Evolutionary conservation across 169 alveolate species (phyloP).

Genomic region (Ichthyophthirius multifiliis): DNA sequence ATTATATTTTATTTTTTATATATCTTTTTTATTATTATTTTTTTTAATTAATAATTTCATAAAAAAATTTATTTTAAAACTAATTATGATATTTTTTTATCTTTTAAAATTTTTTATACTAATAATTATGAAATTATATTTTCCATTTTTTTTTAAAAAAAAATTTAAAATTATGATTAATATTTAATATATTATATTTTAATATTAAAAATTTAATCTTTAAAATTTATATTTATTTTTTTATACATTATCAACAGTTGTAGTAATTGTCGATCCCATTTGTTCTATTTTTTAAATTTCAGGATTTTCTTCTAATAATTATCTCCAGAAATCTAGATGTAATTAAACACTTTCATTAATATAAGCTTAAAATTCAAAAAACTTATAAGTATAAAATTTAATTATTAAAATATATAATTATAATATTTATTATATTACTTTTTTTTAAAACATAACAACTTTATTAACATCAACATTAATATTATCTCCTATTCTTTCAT

Average conservation of each 20-base stretch:
- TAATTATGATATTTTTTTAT: too few species aligned
- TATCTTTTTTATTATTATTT: too few species aligned
- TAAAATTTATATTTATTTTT: too few species aligned
- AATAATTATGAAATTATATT: too few species aligned
- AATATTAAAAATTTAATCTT: too few species aligned
- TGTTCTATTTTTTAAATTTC: conserved; percentile 25
- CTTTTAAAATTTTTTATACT: too few species aligned
- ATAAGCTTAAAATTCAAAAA: conserved; percentile 10
- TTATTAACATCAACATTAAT: conserved; percentile 21
- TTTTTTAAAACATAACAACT: conserved; percentile 13
- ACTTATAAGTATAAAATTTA: background rate
- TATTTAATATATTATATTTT: background rate
- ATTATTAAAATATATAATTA: background rate
- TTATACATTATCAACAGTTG: conserved; percentile 13
- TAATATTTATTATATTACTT: background rate
- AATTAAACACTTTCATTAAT: conserved; percentile 26
- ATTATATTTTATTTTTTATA: too few species aligned
- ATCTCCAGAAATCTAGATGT: conserved; percentile 38
- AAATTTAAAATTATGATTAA: background rate
- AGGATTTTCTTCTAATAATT: conserved; percentile 31
- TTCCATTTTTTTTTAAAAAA: conserved; percentile 16
- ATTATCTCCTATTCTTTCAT: conserved; percentile 16
- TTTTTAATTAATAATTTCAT: too few species aligned
- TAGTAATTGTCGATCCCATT: conserved; percentile 24
- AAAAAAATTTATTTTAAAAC: too few species aligned